Evolutionary conservation across 2,329 filamentous ascomycete species (phyloP), one percentile per base, ranked within the genome.

Genomic region (Arthrobotrys sinensis): DNA sequence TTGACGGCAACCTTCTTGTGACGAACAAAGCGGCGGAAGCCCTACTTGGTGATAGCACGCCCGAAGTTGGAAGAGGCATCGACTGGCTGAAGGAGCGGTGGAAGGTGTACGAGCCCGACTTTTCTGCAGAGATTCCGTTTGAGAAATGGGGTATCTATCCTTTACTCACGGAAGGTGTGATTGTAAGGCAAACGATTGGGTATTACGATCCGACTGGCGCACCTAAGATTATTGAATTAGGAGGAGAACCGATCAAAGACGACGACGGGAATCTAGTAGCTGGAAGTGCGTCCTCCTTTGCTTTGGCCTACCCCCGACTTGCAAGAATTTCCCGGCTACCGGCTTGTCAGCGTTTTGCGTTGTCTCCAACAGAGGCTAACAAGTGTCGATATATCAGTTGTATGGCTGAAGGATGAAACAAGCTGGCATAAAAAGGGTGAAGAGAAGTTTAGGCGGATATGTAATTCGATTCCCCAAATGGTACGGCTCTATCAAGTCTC

Each of bases 361-460:
- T 79, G 75, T 63, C 57, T 79, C 53, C 69, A 79, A 79, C 63
- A 72, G 53, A 38, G 16, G 40, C 72, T 69, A 65, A 63, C 43
- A 55, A 21, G 24, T 46, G 2, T 57, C 32, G 45, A 46, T 34
- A 50, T 52, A 43, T 14, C 32, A 79, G 75, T 79, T 45, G 75
- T 79, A n/a, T 79, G 75, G 75, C 46, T 79, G 16, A 79, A 79
- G 63, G 75, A 79, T 14, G 75, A 79, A 48, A 79, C 75, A 0
- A 73, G 69, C 40, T 79, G 75, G 73, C 65, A 77, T 28, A 73
- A n/a, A 10, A 73, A 73, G 36, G 75, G 75, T 48, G 75, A 79
- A 40, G 69, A 72, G 46, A 73, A 73, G 48, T 79, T 79, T 28
- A 63, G 68, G 46, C 52, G 69, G 38, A 79, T 79, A 21, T 72